Percentiles rank a stretch among this genome's conserved stretches.
Conservation (phyloP, 2,329 filamentous ascomycete species). For the Aspergillus spinulosporus region DNA sequence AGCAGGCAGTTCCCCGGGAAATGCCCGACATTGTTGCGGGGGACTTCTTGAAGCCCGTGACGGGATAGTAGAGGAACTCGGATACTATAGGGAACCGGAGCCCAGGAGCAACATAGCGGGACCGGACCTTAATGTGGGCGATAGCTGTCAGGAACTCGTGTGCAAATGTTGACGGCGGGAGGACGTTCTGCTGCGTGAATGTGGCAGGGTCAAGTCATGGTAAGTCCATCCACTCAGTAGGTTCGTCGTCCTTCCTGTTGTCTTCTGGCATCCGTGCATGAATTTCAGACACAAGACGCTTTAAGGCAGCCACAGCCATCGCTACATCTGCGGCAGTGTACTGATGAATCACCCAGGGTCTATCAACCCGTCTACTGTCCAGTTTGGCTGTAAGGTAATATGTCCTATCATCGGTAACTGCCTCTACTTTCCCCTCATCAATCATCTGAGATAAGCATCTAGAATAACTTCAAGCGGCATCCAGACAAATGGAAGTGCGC, state of each 20-base stretch:
- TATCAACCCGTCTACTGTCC: neutral
- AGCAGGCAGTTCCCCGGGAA: neutral
- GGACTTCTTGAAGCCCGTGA: neutral
- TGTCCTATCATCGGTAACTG: neutral
- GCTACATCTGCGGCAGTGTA: constrained; percentile 1
- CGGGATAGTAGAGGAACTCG: constrained; percentile 3
- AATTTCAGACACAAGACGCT: constrained; percentile 1
- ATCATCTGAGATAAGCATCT: constrained; percentile 11
- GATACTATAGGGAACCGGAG: constrained; percentile 8
- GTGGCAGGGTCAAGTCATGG: constrained; percentile 4
- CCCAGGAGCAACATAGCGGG: constrained; percentile 12
- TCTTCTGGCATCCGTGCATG: neutral
- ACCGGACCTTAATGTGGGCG: neutral
- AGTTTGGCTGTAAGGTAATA: neutral
- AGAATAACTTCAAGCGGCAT: constrained; percentile 13
- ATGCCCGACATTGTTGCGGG: neutral
- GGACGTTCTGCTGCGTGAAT: neutral
- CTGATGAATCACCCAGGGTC: neutral
- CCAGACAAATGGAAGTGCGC: constrained; percentile 1
- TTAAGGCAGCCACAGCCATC: constrained; percentile 2
- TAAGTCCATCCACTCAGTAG: neutral
- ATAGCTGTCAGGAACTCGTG: constrained; percentile 2
- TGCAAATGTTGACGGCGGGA: constrained; percentile 4
- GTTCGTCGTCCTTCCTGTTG: neutral
- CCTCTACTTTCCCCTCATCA: constrained; percentile 11